Base-by-base conservation (phyloP, 768 basidiomycete species). In the Neoboletus brunneissimus region DNA sequence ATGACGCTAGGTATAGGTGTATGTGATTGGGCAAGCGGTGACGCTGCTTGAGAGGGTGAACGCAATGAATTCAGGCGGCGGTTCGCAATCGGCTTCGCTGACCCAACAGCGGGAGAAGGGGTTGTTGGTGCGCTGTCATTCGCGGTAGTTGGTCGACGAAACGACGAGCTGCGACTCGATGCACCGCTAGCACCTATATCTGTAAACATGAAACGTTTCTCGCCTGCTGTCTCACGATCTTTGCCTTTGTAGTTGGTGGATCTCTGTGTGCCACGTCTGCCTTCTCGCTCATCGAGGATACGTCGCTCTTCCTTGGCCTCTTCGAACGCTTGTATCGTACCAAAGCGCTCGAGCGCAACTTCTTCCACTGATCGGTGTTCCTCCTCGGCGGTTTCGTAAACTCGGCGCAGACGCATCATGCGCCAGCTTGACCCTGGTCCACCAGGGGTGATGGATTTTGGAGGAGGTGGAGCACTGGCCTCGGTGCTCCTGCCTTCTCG, bases 401-500 rank as follows among this genome's bases (percentile, higher is more conserved):
- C 88, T 16, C 91, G 81, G 40, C 87, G 84, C 0, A 99, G 82
- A 64, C 94, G 93, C 87, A 91, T 94, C 97, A 98, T 98, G 16
- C 97, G 86, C 96, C 97, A 99, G 67, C 85, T 86, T 3, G 92
- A 93, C 12, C 96, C 96, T 5, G 94, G 89, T 2, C 93, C 94
- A 3, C 96, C 96, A 0, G 94, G 92, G 0, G 81, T 83, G 53
- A 76, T 69, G 22, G 81, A 67, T 68, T 81, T 83, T 6, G 79
- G 72, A 48, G 77, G 74, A 37, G 73, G 70, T 2, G 65, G 60
- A 18, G 42, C 75, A 49, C 77, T 74, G 13, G 75, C 68, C 55
- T 81, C 72, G 25, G 76, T 68, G 11, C 75, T 56, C 29, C 62
- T 73, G 10, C 77, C 79, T 57, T 81, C 74, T 54, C 72, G 77